Conservation (phyloP, 2,329 filamentous ascomycete species). For the Arthrobotrys conoides region DNA sequence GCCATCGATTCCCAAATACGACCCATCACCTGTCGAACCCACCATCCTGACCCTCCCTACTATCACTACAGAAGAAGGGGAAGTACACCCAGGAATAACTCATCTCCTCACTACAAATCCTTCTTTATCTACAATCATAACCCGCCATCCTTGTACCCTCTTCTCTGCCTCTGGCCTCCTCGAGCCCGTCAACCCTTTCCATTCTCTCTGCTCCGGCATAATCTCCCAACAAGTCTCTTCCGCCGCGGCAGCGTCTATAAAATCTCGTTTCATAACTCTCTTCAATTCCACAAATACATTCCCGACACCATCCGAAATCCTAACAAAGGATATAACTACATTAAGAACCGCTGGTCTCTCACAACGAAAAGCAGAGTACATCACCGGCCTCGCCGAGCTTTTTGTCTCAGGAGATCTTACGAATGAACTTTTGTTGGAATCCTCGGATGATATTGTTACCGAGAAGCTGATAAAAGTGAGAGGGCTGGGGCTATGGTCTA, state of each 20-base stretch:
- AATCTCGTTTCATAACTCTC: slow-evolving; percentile 82
- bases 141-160: slow-evolving; percentile 74
- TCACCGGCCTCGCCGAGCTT: slow-evolving; percentile 85
- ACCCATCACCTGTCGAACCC: slow-evolving; percentile 7
- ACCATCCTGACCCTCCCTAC: background rate
- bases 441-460: slow-evolving; percentile 87
- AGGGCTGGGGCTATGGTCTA: slow-evolving; percentile 89
- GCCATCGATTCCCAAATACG: background rate
- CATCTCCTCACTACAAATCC: slow-evolving; percentile 50
- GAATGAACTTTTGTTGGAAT: slow-evolving; percentile 80
- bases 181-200: slow-evolving; percentile 86
- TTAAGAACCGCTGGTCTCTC: slow-evolving; percentile 90
- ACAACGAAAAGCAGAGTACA: slow-evolving; percentile 95
- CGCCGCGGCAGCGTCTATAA: slow-evolving; percentile 89
- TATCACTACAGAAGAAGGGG: background rate
- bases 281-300: slow-evolving; percentile 75
- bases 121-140: slow-evolving; percentile 37
- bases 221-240: slow-evolving; percentile 97
- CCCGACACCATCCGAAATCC: slow-evolving; percentile 82
- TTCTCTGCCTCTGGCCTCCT: slow-evolving; percentile 87
- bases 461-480: slow-evolving; percentile 86
- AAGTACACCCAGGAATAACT: slow-evolving; percentile 48
- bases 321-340: slow-evolving; percentile 74
- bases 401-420: slow-evolving; percentile 82
- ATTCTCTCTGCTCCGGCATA: slow-evolving; percentile 84